Conservation (phyloP, 2,329 filamentous ascomycete genomes). For the Calonectria ilicicola region DNA sequence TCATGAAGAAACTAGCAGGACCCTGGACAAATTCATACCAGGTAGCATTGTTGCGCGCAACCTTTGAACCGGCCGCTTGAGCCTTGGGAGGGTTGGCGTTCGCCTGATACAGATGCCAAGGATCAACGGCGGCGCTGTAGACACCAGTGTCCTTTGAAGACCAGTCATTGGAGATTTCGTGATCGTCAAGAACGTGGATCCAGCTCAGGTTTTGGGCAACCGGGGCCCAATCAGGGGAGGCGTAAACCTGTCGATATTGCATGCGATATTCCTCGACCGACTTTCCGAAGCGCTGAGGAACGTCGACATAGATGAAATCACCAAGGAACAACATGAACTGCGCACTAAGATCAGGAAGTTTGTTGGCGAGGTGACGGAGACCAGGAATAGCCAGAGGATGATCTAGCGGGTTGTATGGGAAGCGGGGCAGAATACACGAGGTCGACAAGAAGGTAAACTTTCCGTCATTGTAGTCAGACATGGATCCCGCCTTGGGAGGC, state of each 20-base stretch:
- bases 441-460: constrained; percentile 92
- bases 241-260: constrained; percentile 96
- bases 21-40: constrained; percentile 94
- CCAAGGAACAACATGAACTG: constrained; percentile 87
- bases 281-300: constrained; percentile 82
- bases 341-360: constrained; percentile 77
- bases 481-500: constrained; percentile 76
- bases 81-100: constrained; percentile 83
- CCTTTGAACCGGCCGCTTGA: constrained; percentile 58
- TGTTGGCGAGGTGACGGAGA: constrained; percentile 79
- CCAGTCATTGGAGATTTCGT: constrained; percentile 98
- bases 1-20: constrained; percentile 92
- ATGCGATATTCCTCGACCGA: constrained; percentile 82
- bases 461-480: constrained; percentile 70
- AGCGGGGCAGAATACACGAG: constrained; percentile 91
- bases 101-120: constrained; percentile 89
- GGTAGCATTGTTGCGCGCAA: constrained; percentile 67
- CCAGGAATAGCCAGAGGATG: constrained; percentile 87
- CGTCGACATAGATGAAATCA: constrained; percentile 92
- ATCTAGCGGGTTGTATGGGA: constrained; percentile 88
- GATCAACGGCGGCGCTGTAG: constrained; percentile 83
- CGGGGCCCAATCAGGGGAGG: constrained; percentile 88
- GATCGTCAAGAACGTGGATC: constrained; percentile 97
- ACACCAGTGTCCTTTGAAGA: constrained; percentile 83
- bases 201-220: constrained; percentile 87